Base-by-base conservation (phyloP, 78 protist species). In the Dictyostelium citrinum region DNA sequence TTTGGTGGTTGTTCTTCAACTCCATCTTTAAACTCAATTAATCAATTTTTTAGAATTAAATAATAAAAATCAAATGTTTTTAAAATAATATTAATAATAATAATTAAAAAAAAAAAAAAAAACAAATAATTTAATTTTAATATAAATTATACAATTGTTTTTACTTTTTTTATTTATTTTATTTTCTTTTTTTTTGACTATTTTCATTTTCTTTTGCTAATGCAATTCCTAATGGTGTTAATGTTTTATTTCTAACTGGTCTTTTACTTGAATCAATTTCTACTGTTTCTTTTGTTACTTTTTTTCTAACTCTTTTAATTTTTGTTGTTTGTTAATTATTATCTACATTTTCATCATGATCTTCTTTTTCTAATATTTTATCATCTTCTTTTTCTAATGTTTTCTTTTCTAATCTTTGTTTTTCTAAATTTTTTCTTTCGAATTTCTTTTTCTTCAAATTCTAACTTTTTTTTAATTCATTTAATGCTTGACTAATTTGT, bases 1-100 rank as follows among this genome's bases (percentile, higher is more conserved):
- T 3, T 61, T 4, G 80, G 86, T 35, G 93, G 93, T 74, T 17
- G 31, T 41, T 29, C 9, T 35, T 33, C n/a, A 33, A 70, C 72
- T 8, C 93, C 93, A 41, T n/a, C 74, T 2, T 16, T 45, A 39
- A 5, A 5, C 14, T 82, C 79, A 61, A 86, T 86, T 61, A 33
- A 71, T 35, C 35, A 70, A 16, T 51, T 41, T 24, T n/a, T n/a
- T 82, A 58, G 49, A 49, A 83, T 37, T 43, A 11, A 24, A 35
- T 41, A 35, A 41, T 37, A 41, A 41, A 33, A 41, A 76, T 41
- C n/a, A 39, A 76, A 17, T 76, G 16, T 41, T 17, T 39, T 17
- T n/a, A n/a, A n/a, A n/a, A n/a, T n/a, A n/a, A n/a, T n/a, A n/a
- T n/a, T n/a, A n/a, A n/a, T n/a, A n/a, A n/a, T n/a, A n/a, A n/a